phyloP scores from a whole-genome alignment of 2,329 filamentous ascomycete species.

The Fusarium tricinctum region DNA sequence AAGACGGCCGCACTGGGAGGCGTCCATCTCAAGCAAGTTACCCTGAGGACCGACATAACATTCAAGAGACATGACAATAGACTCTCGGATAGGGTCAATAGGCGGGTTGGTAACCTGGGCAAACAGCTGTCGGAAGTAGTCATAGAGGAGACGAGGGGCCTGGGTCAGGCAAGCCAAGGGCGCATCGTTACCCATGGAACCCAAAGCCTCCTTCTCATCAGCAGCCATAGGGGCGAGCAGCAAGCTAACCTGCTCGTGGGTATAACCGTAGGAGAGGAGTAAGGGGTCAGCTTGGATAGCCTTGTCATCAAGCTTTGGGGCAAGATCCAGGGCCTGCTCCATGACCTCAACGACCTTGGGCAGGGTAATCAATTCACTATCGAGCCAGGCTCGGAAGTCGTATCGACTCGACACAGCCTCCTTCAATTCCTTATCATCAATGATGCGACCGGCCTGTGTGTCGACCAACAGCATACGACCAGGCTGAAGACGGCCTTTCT shows the following conservation, averaged over 20 bases:
- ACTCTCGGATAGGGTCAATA: conserved; percentile 96
- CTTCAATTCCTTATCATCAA: conserved; percentile 94
- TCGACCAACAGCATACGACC: conserved; percentile 97
- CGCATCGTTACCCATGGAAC: conserved; percentile 98
- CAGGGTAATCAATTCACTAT: conserved; percentile 86
- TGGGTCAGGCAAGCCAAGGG: conserved; percentile 92
- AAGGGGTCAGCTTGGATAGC: conserved; percentile 87
- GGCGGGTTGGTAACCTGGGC: conserved; percentile 98
- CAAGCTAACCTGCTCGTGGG: conserved; percentile 93
- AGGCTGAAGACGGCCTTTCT: conserved; percentile 94
- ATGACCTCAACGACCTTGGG: conserved; percentile 78
- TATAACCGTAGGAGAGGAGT: conserved; percentile 91
- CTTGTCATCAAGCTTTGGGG: conserved; percentile 74
- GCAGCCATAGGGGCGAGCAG: conserved; percentile 95
- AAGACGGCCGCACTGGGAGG: conserved; percentile 87
- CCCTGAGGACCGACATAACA: conserved; percentile 97
- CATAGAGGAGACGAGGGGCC: conserved; percentile 88
- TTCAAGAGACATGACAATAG: conserved; percentile 97
- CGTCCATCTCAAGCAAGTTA: conserved; percentile 93
- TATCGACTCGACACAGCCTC: conserved; percentile 86
- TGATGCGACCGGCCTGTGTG: conserved; percentile 88
- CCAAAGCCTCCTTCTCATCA: conserved; percentile 95
- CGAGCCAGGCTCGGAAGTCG: conserved; percentile 90
- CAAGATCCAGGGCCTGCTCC: conserved; percentile 73
- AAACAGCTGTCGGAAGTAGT: conserved; percentile 98